Percentiles rank a stretch among this genome's conserved stretches.
Conservation (phyloP, 805 yeast genomes). For the Yarrowia sp. region DNA sequence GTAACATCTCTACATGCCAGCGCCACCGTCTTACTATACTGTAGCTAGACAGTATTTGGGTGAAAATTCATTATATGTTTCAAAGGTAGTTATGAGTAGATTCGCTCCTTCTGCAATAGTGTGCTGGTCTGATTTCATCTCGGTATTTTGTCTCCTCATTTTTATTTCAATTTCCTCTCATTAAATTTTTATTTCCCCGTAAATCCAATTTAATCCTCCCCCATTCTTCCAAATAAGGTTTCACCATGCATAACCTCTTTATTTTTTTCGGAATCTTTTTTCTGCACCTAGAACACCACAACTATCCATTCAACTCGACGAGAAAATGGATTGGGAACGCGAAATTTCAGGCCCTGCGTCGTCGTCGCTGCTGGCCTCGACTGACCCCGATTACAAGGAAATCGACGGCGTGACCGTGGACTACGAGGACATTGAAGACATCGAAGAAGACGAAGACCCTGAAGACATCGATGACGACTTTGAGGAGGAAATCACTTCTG, state of each 20-base stretch:
- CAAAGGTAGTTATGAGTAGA: no score
- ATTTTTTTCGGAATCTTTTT: neutral
- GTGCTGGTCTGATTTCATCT: no score
- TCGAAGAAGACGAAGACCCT: neutral
- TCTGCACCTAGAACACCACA: neutral
- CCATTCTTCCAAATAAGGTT: neutral
- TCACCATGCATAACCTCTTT: neutral
- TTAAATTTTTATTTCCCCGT: no score
- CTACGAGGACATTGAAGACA: neutral
- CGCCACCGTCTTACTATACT: no score
- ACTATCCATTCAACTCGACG: neutral
- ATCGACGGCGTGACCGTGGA: conserved; percentile 15
- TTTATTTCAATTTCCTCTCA: no score
- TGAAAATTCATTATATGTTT: no score
- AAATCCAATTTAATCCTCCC: no score
- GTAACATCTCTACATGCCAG: no score
- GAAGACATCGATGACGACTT: neutral
- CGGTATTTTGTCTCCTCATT: no score
- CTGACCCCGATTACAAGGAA: neutral
- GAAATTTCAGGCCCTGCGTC: neutral
- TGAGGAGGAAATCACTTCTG: conserved; percentile 6
- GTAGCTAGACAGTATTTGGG: no score
- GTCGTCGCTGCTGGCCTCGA: neutral
- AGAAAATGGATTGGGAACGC: neutral
- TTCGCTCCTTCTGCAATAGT: no score